These are phyloP conservation scores for Ocimum tenuiflorum DNA, from an alignment of 257 asterid genomes.

Conservation along the genomic window DNA sequence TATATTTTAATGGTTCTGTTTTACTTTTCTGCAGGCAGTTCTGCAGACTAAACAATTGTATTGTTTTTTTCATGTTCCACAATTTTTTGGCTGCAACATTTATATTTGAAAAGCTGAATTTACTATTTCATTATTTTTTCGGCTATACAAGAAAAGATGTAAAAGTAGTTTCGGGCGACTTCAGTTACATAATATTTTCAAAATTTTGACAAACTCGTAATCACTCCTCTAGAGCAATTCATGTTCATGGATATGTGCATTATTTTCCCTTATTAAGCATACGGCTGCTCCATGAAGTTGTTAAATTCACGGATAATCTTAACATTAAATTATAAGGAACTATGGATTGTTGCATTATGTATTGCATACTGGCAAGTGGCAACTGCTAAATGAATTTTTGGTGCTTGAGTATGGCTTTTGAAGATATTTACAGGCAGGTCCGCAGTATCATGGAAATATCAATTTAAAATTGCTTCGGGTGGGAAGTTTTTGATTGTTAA, in stretches of 20 bases:
- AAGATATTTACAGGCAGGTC: no score
- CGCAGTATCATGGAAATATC: no score
- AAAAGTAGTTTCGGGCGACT: neutral
- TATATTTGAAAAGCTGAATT: neutral
- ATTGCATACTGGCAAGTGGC: no score
- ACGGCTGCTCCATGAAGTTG: no score
- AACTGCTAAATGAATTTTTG: no score
- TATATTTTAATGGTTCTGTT: neutral
- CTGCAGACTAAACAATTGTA: neutral
- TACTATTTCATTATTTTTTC: neutral
- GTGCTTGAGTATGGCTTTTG: no score
- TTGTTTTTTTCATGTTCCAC: constrained; percentile 8
- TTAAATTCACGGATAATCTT: no score
- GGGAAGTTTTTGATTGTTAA: no score
- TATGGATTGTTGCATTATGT: no score
- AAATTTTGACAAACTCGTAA: neutral
- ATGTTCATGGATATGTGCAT: neutral
- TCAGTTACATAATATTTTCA: neutral
- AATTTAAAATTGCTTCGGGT: no score
- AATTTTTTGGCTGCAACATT: neutral
- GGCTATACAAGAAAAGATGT: neutral
- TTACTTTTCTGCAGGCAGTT: constrained; percentile 1
- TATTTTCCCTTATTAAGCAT: neutral
- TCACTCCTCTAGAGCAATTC: neutral
- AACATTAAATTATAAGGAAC: no score